Conservation (phyloP, 73 alveolate genomes). For the Paramecium pentaurelia region DNA sequence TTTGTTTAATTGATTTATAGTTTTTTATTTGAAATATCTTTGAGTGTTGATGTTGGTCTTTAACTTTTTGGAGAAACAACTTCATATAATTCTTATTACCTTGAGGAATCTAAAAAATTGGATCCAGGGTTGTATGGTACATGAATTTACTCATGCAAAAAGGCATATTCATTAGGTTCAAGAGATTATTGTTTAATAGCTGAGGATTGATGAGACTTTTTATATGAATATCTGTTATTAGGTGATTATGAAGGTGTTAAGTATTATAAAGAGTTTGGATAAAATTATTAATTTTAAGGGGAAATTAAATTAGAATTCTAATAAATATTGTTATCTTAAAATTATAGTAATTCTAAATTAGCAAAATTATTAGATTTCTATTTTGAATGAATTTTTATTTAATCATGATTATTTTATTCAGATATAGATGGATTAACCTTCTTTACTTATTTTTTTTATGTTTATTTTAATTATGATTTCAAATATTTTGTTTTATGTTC, state of each 20-base stretch:
- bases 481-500: background rate
- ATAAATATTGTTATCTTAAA: background rate
- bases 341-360: background rate
- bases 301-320: background rate
- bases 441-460: background rate
- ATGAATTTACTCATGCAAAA: slow-evolving; percentile 33
- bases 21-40: background rate
- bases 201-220: background rate
- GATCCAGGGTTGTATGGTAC: slow-evolving; percentile 39
- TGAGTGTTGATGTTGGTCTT: background rate
- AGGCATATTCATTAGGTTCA: background rate
- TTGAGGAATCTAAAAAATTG: slow-evolving; percentile 21
- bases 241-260: background rate
- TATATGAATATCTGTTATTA: slow-evolving; percentile 16
- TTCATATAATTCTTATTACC: background rate
- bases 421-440: background rate
- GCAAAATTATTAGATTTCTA: background rate
- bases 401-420: background rate
- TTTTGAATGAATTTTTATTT: background rate
- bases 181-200: background rate
- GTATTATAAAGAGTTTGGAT: background rate
- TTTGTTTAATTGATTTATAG: background rate
- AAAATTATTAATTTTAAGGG: background rate
- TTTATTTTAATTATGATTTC: background rate
- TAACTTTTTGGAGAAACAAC: background rate